A percentile compares a stretch with the other conserved stretches of the same genome.
Conservation (phyloP, 148 eudicot species). For the Selenicereus undatus region DNA sequence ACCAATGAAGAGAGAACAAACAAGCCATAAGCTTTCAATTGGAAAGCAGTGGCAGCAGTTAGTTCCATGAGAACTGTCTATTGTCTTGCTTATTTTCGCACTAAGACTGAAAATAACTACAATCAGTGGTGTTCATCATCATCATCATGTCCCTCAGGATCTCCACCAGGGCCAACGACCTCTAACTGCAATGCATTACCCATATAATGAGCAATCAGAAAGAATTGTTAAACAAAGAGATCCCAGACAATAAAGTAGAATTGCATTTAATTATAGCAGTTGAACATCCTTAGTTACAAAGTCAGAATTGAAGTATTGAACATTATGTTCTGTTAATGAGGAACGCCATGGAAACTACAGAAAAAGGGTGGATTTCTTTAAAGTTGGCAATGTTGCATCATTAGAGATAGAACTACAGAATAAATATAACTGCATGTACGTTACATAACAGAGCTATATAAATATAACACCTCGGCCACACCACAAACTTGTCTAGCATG, state of each 20-base stretch:
- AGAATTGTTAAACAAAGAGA: background rate
- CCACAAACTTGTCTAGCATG: too few species aligned
- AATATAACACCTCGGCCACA: background rate
- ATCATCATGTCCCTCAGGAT: slow-evolving; percentile 68
- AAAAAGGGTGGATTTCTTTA: background rate
- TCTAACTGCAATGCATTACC: slow-evolving; percentile 48
- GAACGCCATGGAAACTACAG: background rate
- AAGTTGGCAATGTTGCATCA: background rate
- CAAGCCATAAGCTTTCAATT: slow-evolving; percentile 33
- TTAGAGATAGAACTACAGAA: background rate
- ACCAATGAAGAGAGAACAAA: slow-evolving; percentile 29
- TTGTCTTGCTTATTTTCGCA: slow-evolving; percentile 47
- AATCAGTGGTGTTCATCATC: slow-evolving; percentile 52
- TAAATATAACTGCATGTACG: background rate
- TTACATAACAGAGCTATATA: too few species aligned
- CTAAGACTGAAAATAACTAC: slow-evolving; percentile 23
- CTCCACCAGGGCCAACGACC: slow-evolving; percentile 88
- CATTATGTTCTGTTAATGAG: background rate
- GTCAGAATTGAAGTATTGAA: background rate
- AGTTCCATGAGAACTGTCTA: slow-evolving; percentile 31
- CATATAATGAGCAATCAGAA: background rate
- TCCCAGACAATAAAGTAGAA: background rate
- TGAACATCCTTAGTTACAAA: background rate
- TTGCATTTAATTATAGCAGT: background rate
- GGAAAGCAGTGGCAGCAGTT: slow-evolving; percentile 32